Evolutionary conservation across 139 green algal genomes (phyloP), one percentile per base, ranked within the genome.

Genomic region (Medakamo hakoo): DNA sequence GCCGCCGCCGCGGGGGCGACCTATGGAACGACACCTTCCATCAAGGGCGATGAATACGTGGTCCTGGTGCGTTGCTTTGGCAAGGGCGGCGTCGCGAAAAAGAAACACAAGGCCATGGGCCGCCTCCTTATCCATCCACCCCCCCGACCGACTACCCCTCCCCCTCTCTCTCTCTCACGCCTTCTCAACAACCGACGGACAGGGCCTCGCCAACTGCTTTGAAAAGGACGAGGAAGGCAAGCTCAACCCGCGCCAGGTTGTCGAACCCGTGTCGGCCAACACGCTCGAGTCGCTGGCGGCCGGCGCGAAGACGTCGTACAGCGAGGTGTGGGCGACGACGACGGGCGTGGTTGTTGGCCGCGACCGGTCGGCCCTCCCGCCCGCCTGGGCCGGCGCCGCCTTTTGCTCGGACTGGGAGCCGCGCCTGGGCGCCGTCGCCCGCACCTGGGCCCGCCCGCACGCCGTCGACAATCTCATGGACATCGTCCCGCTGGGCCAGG

Each of bases 401-500:
- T 95, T 85, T 57, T 86, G 76, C 49, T 82, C 94, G 16, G 78
- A 92, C n/a, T 95, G 75, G 24, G 83, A 86, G 14, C 79, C 72
- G 61, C 76, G 88, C 4, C 77, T 78, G 5, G 79, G 89, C 49
- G 80, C 87, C 18, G 76, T 76, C 2, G 81, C 80, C 0, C 78
- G 88, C 59, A 95, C 88, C 0, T 95, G 88, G 88, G 81, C 78
- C 65, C 66, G 89, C 0, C 68, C 78, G 1, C 88, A 96, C 66
- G 81, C 88, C 0, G 72, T 91, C 73, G 88, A 95, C 65, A 88
- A 88, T 68, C 78, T 94, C 24, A 95, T 85, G 79, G 80, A 89
- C 63, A 76, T 96, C 49, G 86, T 95, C 30, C 86, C 85, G 0
- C 49, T 91, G 58, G 88, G 84, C 30, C 75, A 81, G 59, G 49